Base-by-base conservation (phyloP, 2,329 filamentous ascomycete genomes). In the Colletotrichum cordylinicola region DNA sequence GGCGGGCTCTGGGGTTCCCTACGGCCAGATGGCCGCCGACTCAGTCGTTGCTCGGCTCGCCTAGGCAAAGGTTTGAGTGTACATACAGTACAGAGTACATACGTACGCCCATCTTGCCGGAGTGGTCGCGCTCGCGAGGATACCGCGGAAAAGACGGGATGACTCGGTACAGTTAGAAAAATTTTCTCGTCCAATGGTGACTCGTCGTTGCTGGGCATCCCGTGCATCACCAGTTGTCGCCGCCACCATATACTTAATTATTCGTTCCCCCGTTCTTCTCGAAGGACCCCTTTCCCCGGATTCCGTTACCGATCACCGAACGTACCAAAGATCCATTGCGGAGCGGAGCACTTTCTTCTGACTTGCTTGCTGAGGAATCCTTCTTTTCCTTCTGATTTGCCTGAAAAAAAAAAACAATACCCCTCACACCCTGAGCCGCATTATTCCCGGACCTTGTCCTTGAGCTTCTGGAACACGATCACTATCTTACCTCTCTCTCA, bases 111-210 rank as follows among this genome's bases (percentile, higher is more conserved):
- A 27, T 69, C 33, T 58, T 58, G 55, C 27, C 58, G 52, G 52
- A 21, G n/a, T 24, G 18, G 31, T 48, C n/a, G 13, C 27, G 55
- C 16, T 29, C 24, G 37, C 35, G 52, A 24, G 18, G 21, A 48
- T 56, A 58, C 72, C 48, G 52, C 72, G 61, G 67, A 29, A 66
- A 58, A 64, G 31, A 68, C 64, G 73, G 73, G 73, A 75, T 75
- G 73, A 75, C 73, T 75, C 73, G 73, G 69, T 73, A 68, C 33
- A 31, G 31, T 21, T 64, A 56, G 64, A 73, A 73, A 75, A 70
- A 56, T 56, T 67, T 75, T 72, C 71, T 72, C 56, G 43, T 72
- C 68, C 69, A 67, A 62, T 67, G 12, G 35, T 61, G 24, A 27
- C 24, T 31, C 37, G 58, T 10, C 48, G 48, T 43, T 18, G 31